Conservation (phyloP, 352 stramenopile genomes). For the Thraustochytrium aureum region DNA sequence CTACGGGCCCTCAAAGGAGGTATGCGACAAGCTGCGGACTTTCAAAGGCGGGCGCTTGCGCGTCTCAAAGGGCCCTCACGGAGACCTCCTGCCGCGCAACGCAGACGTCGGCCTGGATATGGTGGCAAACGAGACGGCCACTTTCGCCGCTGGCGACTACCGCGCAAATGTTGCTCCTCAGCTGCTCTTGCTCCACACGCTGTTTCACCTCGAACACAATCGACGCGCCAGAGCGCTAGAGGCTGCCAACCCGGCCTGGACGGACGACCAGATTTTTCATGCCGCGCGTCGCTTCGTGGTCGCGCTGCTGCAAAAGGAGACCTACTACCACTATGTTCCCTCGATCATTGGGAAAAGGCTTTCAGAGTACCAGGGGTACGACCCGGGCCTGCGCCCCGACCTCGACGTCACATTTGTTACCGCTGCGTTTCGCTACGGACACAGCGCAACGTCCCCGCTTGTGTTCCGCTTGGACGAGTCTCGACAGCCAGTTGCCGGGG, state of each 20-base stretch:
- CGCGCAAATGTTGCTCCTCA: not conserved
- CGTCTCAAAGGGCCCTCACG: not conserved
- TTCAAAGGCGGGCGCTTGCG: not conserved
- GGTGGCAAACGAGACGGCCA: too few relatives aligned
- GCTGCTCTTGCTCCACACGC: not conserved
- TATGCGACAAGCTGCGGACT: not conserved
- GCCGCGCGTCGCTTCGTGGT: not conserved
- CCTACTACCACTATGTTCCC: not conserved
- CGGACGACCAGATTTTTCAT: not conserved
- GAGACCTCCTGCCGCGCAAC: not conserved
- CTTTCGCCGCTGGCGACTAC: not conserved
- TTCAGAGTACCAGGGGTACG: too few relatives aligned
- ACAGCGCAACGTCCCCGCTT: not conserved
- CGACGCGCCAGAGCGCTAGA: not conserved
- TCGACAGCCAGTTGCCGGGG: not conserved
- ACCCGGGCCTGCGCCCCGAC: too few relatives aligned
- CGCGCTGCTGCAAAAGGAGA: not conserved
- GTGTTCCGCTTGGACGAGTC: not conserved
- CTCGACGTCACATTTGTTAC: not conserved
- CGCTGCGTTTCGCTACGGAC: not conserved
- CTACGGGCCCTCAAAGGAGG: not conserved
- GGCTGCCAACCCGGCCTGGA: not conserved
- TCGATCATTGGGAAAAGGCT: not conserved
- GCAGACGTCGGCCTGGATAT: too few relatives aligned
- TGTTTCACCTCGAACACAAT: not conserved